Conservation (phyloP, 495 filamentous ascomycete species). For the Penicillium tannophilum region DNA sequence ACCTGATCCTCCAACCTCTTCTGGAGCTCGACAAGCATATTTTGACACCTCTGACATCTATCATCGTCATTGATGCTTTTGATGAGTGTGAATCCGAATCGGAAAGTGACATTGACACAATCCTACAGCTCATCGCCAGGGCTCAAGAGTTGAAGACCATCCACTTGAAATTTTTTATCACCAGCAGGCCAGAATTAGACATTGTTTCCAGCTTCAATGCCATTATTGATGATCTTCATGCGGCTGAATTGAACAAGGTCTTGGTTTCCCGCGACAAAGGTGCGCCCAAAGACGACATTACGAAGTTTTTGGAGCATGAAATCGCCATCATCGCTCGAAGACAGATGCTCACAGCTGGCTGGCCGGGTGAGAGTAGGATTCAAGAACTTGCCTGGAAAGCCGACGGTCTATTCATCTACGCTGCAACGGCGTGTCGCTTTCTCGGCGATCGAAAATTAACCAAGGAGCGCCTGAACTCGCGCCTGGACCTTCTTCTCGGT, state of each 20-base stretch:
- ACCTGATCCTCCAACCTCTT: background rate
- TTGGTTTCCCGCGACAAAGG: background rate
- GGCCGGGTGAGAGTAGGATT: constrained; percentile 2
- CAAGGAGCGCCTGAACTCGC: background rate
- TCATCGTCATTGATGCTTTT: constrained; percentile 5
- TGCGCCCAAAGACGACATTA: background rate
- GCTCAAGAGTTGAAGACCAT: background rate
- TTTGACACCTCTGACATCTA: background rate
- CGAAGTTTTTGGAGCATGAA: background rate
- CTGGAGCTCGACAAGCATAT: background rate
- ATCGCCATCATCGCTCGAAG: background rate
- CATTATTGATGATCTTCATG: background rate
- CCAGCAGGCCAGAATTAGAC: constrained; percentile 5
- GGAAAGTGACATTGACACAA: background rate
- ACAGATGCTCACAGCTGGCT: background rate
- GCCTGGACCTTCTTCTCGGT: background rate
- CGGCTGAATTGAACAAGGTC: background rate
- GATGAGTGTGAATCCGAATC: constrained; percentile 3
- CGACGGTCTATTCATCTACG: constrained; percentile 29
- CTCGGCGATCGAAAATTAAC: constrained; percentile 16
- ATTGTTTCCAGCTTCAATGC: background rate
- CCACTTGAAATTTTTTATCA: constrained; percentile 1
- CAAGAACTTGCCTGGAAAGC: constrained; percentile 10
- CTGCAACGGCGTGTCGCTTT: constrained; percentile 29
- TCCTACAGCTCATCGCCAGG: background rate